phyloP scores from a whole-genome alignment of 1,139 yeast species.

The Zygotorulaspora mrakii region DNA sequence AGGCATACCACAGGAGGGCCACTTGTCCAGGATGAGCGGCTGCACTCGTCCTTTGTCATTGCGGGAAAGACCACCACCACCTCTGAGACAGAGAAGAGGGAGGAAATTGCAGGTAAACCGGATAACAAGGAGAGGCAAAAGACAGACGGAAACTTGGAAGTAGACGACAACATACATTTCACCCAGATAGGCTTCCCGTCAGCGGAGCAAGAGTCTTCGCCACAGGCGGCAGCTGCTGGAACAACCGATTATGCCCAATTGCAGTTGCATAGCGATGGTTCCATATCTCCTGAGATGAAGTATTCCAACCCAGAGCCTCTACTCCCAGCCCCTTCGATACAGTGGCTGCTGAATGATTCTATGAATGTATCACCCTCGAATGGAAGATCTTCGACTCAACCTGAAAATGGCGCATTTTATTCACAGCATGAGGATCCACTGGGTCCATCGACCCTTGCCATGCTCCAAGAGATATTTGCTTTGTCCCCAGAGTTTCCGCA shows the following conservation, averaged over 20 bases:
- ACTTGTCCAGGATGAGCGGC: too few species aligned
- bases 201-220: too few species aligned
- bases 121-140: too few species aligned
- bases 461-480: constrained; percentile 10
- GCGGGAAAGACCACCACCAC: too few species aligned
- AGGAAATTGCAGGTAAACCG: too few species aligned
- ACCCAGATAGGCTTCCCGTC: too few species aligned
- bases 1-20: constrained; percentile 33
- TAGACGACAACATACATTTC: too few species aligned
- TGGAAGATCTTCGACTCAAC: constrained; percentile 10
- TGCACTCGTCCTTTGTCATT: too few species aligned
- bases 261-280: background rate
- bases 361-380: constrained; percentile 1
- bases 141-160: too few species aligned
- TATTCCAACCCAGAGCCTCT: constrained; percentile 1
- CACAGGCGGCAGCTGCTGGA: too few species aligned
- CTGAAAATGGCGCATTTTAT: constrained; percentile 13
- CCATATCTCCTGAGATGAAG: background rate
- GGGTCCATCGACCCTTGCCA: constrained; percentile 6
- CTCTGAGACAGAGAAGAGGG: too few species aligned
- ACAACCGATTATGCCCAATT: too few species aligned
- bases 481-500: constrained; percentile 12
- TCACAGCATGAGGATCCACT: constrained; percentile 8
- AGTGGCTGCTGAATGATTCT: constrained; percentile 11
- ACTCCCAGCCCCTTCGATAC: constrained; percentile 5